Conservation (phyloP, 768 basidiomycete species). For the Holtermanniella nyarrowii region DNA sequence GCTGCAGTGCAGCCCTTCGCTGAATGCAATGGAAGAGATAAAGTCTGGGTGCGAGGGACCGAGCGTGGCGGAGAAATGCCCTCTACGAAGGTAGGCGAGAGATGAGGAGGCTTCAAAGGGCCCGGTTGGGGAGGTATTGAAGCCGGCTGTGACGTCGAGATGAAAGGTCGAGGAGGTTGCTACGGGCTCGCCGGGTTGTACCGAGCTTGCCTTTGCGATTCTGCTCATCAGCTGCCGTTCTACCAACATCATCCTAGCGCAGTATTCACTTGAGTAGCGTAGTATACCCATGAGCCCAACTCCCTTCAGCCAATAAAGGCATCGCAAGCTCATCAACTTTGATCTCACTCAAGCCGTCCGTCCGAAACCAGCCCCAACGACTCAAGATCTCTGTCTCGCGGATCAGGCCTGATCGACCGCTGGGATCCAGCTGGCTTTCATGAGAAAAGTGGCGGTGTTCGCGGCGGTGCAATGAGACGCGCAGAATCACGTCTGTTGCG, state of each 20-base stretch:
- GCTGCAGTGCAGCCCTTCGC: conserved; percentile 16
- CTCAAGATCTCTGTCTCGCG: conserved; percentile 21
- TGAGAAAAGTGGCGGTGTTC: conserved; percentile 18
- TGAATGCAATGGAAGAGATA: conserved; percentile 12
- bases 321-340: conserved; percentile 10
- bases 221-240: conserved; percentile 23
- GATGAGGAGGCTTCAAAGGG: neutral
- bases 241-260: neutral
- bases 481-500: conserved; percentile 13
- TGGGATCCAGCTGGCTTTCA: conserved; percentile 7
- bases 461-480: conserved; percentile 20
- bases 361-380: conserved; percentile 19
- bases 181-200: conserved; percentile 9
- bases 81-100: conserved; percentile 4
- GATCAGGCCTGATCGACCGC: conserved; percentile 16
- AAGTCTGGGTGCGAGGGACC: conserved; percentile 1
- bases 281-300: conserved; percentile 24
- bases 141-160: conserved; percentile 21
- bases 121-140: conserved; percentile 13
- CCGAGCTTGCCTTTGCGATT: neutral
- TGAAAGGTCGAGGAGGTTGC: conserved; percentile 30
- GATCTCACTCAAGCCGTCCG: conserved; percentile 4
- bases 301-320: conserved; percentile 14
- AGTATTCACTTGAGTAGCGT: neutral
- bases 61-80: conserved; percentile 2